Evolutionary conservation across 345 rosid genomes (phyloP), one percentile per base, ranked within the genome.

Genomic region (Sapria himalayana): DNA sequence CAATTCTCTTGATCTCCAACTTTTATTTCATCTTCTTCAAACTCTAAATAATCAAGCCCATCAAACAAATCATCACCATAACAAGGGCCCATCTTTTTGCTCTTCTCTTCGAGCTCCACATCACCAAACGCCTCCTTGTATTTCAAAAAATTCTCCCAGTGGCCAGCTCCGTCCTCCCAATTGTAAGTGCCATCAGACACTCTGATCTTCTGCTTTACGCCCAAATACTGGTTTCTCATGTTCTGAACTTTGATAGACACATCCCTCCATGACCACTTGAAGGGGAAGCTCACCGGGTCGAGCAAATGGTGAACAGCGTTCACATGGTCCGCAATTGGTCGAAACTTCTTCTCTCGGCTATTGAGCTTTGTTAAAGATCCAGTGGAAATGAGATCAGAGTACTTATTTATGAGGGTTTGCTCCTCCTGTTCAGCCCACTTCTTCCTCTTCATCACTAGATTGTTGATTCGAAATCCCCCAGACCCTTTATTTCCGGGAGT

Each of bases 261-360:
- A 43, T 78, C 91, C 7, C 91, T 70, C 91, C 91, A 74, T 3
- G 82, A 68, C 91, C 91, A 78, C 57, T 56, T 64, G 65, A 78
- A 78, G 25, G 82, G 82, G 59, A 69, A 78, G 60, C 52, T 50
- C 25, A 43, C 16, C 1, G 82, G 79, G 46, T 74, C 82, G 9
- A 51, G 69, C 19, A 66, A 64, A 52, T 74, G 74, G 60, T 74
- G 82, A 15, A 66, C 57, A 18, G 72, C 48, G 54, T 74, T 71
- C 34, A 78, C 79, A 42, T 74, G 79, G 41, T 78, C 82, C 0
- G 89, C 89, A 14, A 78, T 62, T 21, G 89, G 89, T 7, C 66
- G 58, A 58, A 78, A 78, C 56, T 78, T 78, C 48, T 78, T 78
- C 71, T 78, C 89, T 18, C 91, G 57, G 54, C 82, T 78, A 54